Conservation (phyloP, 495 filamentous ascomycete genomes). For the Chlorociboria aeruginascens region DNA sequence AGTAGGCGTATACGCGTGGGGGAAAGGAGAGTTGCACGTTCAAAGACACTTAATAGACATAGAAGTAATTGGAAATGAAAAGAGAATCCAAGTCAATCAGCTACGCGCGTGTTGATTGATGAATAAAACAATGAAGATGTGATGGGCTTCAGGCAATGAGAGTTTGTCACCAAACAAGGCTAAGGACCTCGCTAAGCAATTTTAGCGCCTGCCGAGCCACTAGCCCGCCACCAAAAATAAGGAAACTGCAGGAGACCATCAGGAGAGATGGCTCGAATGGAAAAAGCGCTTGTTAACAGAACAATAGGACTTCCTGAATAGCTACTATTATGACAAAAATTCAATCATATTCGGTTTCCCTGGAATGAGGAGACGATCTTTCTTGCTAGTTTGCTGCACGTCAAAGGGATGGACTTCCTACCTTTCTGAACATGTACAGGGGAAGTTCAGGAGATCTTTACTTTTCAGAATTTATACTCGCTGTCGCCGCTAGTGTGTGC, state of each 20-base stretch:
- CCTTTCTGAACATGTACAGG: not conserved
- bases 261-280: not conserved
- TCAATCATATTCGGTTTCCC: not conserved
- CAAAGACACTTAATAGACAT: too few relatives aligned
- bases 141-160: not conserved
- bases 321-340: not conserved
- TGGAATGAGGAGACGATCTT: not conserved
- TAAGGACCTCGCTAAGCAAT: not conserved
- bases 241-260: not conserved
- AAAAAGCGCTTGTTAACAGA: not conserved
- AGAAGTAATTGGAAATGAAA: too few relatives aligned
- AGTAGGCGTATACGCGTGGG: too few relatives aligned
- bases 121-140: not conserved
- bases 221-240: not conserved
- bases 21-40: too few relatives aligned
- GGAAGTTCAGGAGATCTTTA: not conserved
- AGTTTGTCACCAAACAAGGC: not conserved
- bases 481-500: constrained; percentile 2
- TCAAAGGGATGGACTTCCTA: not conserved
- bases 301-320: not conserved
- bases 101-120: not conserved
- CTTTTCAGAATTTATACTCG: not conserved
- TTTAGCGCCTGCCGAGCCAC: too few relatives aligned
- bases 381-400: not conserved
- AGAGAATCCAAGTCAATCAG: too few relatives aligned